A percentile compares a stretch with the other conserved stretches of the same genome.
Evolutionary conservation across 495 filamentous ascomycete genomes (phyloP).

Genomic region (Penicillium cinerascens): DNA sequence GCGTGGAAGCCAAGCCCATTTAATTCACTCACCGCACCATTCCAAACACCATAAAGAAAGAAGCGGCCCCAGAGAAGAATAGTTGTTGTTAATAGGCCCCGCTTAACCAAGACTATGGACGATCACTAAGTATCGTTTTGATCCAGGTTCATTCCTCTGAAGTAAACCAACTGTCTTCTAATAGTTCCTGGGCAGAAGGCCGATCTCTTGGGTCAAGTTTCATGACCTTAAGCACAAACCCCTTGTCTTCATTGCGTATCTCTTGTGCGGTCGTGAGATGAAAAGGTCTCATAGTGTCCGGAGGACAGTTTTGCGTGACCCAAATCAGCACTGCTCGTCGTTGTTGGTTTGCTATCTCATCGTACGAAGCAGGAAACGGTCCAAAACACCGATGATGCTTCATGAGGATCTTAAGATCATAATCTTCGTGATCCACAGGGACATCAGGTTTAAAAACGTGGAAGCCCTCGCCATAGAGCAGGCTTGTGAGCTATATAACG

Average conservation of each 20-base stretch:
- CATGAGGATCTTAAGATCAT: slow-evolving; percentile 39
- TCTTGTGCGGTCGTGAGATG: slow-evolving; percentile 18
- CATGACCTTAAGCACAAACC: slow-evolving; percentile 24
- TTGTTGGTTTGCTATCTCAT: slow-evolving; percentile 16
- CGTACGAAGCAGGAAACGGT: slow-evolving; percentile 38
- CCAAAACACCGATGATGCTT: slow-evolving; percentile 40
- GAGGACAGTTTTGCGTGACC: slow-evolving; percentile 20
- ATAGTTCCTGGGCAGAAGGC: slow-evolving; percentile 18
- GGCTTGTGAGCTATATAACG: slow-evolving; percentile 33
- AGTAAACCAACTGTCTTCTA: slow-evolving; percentile 20
- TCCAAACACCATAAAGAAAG: too few species aligned
- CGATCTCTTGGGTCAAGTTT: slow-evolving; percentile 29
- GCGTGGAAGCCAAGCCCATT: too few species aligned
- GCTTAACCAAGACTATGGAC: background rate
- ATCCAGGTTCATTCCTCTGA: background rate
- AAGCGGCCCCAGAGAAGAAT: too few species aligned
- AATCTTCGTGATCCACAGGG: slow-evolving; percentile 33
- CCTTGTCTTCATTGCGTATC: slow-evolving; percentile 23
- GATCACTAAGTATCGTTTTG: background rate
- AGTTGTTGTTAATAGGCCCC: background rate
- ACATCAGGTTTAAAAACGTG: slow-evolving; percentile 45
- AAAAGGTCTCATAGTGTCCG: slow-evolving; percentile 20
- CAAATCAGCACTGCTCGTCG: slow-evolving; percentile 12
- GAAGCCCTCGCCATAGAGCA: slow-evolving; percentile 37
- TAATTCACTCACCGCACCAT: too few species aligned